Evolutionary conservation across 1,284 basidiomycete genomes (phyloP), one percentile per base, ranked within the genome.

Genomic region (Irpex sp.): DNA sequence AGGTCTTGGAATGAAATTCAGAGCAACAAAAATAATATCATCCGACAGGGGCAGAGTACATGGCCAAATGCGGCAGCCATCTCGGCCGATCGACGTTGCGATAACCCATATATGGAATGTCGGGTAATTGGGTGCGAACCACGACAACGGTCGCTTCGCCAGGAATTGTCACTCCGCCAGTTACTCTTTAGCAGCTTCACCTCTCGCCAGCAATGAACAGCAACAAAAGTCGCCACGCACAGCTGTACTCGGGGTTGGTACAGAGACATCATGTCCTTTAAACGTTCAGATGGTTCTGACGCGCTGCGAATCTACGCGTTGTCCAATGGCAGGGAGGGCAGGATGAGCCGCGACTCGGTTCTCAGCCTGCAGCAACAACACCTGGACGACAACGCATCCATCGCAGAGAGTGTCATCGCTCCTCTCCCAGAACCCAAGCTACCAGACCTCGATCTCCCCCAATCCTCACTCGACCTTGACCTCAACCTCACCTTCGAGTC

Each of bases 381-480:
- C 51, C 36, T 60, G 9, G 61, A 60, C 57, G 64, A 65, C 39
- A 60, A 33, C 35, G 61, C 61, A 5, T 62, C 61, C 47, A 63
- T 63, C 59, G 56, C 61, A 51, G 64, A 62, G 39, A 60, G 61
- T 53, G 33, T 58, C 61, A 47, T 56, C 59, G 43, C 58, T 56
- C 55, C 65, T 3, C 57, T 62, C 5, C 68, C 66, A 21, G 60
- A 66, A 33, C 62, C 66, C 13, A 71, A 66, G 65, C 72, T 70
- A 72, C 79, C 68, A 7, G 71, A 79, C 58, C 75, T 87, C 60
- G 83, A 86, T 66, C 83, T 90, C 60, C 81, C 82, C 39, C 64
- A 75, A 61, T 75, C 83, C 56, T 76, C 78, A 61, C 72, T 82
- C 61, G 83, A 86, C 69, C 77, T 88, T 60, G 75, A 77, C 69